These are phyloP conservation scores for Staphylotrichum longicolle DNA, from an alignment of 495 filamentous ascomycete species.

Conservation along the genomic window DNA sequence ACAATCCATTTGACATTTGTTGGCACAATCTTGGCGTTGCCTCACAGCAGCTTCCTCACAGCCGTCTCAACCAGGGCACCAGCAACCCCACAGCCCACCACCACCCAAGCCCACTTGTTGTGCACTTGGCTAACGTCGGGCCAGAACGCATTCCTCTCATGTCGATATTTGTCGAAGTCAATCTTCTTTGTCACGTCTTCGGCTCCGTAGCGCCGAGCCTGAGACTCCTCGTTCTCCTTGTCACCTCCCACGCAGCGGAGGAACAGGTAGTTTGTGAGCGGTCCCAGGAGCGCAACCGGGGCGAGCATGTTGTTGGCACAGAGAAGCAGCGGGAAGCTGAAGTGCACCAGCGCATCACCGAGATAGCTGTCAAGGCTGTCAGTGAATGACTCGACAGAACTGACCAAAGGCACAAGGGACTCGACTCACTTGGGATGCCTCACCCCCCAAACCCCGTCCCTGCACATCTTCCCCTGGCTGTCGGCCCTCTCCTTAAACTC, in stretches of 20 bases:
- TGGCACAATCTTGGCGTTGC: no score
- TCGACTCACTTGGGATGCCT: slow-evolving; percentile 58
- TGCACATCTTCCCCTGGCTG: slow-evolving; percentile 35
- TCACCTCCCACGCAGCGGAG: slow-evolving; percentile 56
- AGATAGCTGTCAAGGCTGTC: slow-evolving; percentile 47
- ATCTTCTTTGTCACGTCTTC: slow-evolving; percentile 49
- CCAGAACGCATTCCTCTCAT: slow-evolving; percentile 59
- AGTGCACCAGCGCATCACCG: slow-evolving; percentile 55
- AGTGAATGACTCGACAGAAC: background rate
- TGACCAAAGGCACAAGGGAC: no score
- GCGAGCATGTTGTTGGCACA: slow-evolving; percentile 52
- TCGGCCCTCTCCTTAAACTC: slow-evolving; percentile 35
- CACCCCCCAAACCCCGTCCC: slow-evolving; percentile 57
- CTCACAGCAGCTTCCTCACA: slow-evolving; percentile 9
- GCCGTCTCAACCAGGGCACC: slow-evolving; percentile 32
- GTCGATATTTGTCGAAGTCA: slow-evolving; percentile 49
- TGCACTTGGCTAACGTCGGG: slow-evolving; percentile 44
- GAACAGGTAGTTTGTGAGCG: slow-evolving; percentile 56
- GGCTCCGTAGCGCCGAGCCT: slow-evolving; percentile 49
- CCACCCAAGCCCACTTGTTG: slow-evolving; percentile 56
- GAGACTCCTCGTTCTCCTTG: slow-evolving; percentile 51
- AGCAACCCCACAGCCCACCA: slow-evolving; percentile 46
- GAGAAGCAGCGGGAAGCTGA: slow-evolving; percentile 50
- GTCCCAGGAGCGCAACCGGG: slow-evolving; percentile 53
- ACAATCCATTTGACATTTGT: no score